phyloP scores from a whole-genome alignment of 2,329 filamentous ascomycete species.

The Pleomassaria siparia region DNA sequence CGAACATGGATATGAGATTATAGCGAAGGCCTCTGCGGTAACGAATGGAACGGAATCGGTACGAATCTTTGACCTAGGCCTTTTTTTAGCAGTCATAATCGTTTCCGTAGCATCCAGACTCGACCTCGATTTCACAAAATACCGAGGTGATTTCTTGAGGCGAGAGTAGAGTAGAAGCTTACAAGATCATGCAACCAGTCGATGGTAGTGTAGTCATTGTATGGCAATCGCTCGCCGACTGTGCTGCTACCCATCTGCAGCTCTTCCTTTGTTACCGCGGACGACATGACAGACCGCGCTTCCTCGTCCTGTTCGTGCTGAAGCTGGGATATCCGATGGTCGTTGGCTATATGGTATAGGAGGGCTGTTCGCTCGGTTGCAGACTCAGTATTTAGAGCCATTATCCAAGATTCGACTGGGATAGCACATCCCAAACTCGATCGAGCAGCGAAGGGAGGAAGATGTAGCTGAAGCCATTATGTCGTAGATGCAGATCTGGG shows the following conservation, averaged over 20 bases:
- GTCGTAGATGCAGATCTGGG: constrained; percentile 1
- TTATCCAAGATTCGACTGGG: neutral
- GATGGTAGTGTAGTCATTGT: constrained; percentile 64
- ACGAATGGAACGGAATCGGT: constrained; percentile 52
- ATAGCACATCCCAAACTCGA: neutral
- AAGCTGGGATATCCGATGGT: constrained; percentile 36
- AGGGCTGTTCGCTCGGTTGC: constrained; percentile 40
- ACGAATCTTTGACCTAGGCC: constrained; percentile 58
- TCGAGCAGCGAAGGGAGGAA: neutral
- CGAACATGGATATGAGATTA: constrained; percentile 46
- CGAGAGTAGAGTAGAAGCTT: constrained; percentile 1
- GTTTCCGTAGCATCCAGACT: too few relatives aligned
- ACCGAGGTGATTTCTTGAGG: too few relatives aligned
- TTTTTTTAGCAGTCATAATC: too few relatives aligned
- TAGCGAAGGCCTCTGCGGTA: constrained; percentile 47
- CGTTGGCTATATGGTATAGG: constrained; percentile 27
- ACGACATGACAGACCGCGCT: constrained; percentile 48
- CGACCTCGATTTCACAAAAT: too few relatives aligned
- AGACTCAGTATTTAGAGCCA: constrained; percentile 19
- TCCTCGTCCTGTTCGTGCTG: constrained; percentile 44
- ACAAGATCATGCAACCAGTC: constrained; percentile 64
- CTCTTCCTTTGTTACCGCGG: constrained; percentile 52
- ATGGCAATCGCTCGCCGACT: constrained; percentile 58
- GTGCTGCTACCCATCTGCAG: constrained; percentile 49
- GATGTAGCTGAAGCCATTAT: constrained; percentile 1